Percentiles rank a stretch among this genome's conserved stretches.
Conservation (phyloP, 495 filamentous ascomycete genomes). For the Annulohypoxylon moriforme region DNA sequence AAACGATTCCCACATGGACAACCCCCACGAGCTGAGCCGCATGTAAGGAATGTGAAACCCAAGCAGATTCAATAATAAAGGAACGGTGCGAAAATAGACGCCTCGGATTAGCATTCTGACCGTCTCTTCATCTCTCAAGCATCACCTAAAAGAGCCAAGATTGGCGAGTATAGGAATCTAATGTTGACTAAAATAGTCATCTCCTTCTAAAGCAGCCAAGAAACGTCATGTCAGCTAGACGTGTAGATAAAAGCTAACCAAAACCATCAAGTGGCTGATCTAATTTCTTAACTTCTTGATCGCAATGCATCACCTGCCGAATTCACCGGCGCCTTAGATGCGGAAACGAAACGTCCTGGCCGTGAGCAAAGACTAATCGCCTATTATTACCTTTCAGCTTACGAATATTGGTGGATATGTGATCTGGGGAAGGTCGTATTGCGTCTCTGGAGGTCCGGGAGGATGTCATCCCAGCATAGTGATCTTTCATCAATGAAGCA, state of each 20-base stretch:
- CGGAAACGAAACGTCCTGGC: neutral
- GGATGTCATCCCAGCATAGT: neutral
- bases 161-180: neutral
- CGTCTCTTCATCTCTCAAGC: neutral
- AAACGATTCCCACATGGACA: neutral
- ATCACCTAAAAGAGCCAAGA: slow-evolving; percentile 2
- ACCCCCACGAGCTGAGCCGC: neutral
- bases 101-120: neutral
- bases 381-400: slow-evolving; percentile 1
- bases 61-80: neutral
- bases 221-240: slow-evolving; percentile 1
- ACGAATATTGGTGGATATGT: neutral
- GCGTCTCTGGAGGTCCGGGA: slow-evolving; percentile 6
- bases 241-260: neutral
- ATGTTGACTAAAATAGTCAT: neutral
- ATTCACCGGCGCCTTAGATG: neutral
- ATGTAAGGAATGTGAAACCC: neutral
- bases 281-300: neutral
- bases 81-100: too few species aligned
- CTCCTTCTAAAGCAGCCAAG: neutral
- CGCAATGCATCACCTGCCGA: neutral
- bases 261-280: neutral
- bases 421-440: slow-evolving; percentile 26
- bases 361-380: slow-evolving; percentile 6
- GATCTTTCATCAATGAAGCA: neutral